phyloP scores from a whole-genome alignment of 1,284 basidiomycete species.

The Heterobasidion occidentale region DNA sequence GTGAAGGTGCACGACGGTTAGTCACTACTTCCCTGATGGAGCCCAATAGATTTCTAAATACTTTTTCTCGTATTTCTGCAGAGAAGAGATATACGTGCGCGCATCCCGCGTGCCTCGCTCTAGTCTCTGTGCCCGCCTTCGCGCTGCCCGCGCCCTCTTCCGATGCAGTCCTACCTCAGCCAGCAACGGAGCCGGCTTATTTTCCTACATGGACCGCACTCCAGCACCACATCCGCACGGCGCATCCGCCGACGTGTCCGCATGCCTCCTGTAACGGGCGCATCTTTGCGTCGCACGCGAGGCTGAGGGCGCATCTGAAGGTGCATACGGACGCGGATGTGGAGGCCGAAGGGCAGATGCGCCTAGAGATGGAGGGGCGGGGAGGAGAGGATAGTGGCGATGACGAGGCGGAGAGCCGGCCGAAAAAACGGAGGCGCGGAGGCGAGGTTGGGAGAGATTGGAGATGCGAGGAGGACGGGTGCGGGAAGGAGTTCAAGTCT shows the following conservation, averaged over 20 bases:
- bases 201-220: conserved; percentile 82
- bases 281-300: conserved; percentile 64
- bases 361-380: conserved; percentile 19
- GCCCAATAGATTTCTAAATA: not conserved
- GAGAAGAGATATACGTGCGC: conserved; percentile 81
- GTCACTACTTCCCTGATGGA: conserved; percentile 12
- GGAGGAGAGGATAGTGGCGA: conserved; percentile 2
- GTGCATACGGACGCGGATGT: conserved; percentile 18
- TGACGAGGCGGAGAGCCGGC: conserved; percentile 17
- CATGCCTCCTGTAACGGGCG: conserved; percentile 64
- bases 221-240: conserved; percentile 69
- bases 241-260: conserved; percentile 76
- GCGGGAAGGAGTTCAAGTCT: conserved; percentile 82
- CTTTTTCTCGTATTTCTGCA: conserved; percentile 21
- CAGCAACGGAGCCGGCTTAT: conserved; percentile 30
- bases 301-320: conserved; percentile 75
- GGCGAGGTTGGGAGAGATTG: conserved; percentile 72
- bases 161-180: too few species aligned
- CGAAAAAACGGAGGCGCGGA: conserved; percentile 37
- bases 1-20: conserved; percentile 76
- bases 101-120: conserved; percentile 45
- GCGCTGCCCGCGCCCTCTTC: too few species aligned
- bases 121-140: too few species aligned
- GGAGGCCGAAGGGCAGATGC: too few species aligned
- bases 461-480: conserved; percentile 62